Percentiles rank a stretch among this genome's conserved stretches.
Conservation (phyloP, 768 basidiomycete species). For the Pleurotus eryngii region DNA sequence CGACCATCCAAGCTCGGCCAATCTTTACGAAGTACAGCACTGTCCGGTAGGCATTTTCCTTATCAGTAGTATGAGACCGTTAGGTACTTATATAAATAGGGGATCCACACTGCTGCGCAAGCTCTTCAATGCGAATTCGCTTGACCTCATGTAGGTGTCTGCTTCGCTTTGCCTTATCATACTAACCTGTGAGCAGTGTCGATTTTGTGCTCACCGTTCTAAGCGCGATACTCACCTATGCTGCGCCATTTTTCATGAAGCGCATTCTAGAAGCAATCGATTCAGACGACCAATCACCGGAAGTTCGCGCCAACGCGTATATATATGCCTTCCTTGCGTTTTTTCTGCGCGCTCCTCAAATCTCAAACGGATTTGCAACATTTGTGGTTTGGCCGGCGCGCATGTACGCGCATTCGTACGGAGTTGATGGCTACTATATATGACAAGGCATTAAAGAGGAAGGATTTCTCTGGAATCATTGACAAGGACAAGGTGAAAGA, state of each 20-base stretch:
- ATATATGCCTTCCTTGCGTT: conserved; percentile 79
- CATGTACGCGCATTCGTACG: conserved; percentile 63
- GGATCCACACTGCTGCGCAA: conserved; percentile 38
- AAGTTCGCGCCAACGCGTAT: conserved; percentile 60
- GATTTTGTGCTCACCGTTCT: conserved; percentile 68
- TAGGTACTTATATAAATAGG: conserved; percentile 14
- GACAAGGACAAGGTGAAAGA: conserved; percentile 41
- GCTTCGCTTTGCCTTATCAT: too few species aligned
- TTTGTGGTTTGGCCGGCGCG: conserved; percentile 81
- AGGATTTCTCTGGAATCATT: conserved; percentile 78
- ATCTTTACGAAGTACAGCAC: conserved; percentile 52
- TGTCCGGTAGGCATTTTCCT: conserved; percentile 25
- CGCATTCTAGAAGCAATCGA: conserved; percentile 60
- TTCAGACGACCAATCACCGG: conserved; percentile 38
- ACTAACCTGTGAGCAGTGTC: conserved; percentile 29
- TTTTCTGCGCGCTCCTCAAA: conserved; percentile 54
- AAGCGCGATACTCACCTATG: conserved; percentile 75
- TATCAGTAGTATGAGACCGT: not conserved
- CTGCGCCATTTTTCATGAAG: conserved; percentile 84
- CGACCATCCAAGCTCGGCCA: conserved; percentile 62
- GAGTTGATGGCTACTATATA: conserved; percentile 87
- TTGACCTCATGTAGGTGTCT: conserved; percentile 39
- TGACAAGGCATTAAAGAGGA: conserved; percentile 81
- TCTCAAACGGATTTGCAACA: conserved; percentile 70
- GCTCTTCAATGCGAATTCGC: conserved; percentile 42